These are phyloP conservation scores for Penicillium tannophilum DNA, from an alignment of 495 filamentous ascomycete species.

Conservation along the genomic window DNA sequence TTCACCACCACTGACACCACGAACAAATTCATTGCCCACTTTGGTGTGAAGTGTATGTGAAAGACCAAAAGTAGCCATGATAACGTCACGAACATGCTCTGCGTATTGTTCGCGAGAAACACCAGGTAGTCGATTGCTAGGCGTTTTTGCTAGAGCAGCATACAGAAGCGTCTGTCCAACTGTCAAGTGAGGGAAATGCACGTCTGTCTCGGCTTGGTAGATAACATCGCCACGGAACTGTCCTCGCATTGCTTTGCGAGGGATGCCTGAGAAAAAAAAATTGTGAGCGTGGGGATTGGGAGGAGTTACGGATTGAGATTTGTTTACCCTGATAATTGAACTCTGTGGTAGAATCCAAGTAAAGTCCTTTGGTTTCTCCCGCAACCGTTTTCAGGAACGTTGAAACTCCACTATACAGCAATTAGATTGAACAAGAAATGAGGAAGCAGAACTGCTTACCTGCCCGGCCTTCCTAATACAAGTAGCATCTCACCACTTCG, in stretches of 20 bases:
- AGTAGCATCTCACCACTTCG: constrained; percentile 70
- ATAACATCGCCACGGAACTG: constrained; percentile 63
- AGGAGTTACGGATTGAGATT: no score
- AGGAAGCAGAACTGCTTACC: neutral
- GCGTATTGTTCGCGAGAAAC: constrained; percentile 47
- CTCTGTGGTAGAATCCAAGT: constrained; percentile 53
- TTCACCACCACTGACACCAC: constrained; percentile 81
- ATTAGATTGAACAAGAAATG: neutral
- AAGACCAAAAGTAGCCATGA: constrained; percentile 64
- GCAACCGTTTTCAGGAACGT: constrained; percentile 70
- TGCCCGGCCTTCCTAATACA: constrained; percentile 69
- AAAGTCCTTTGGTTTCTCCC: constrained; percentile 65
- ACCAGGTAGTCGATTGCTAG: constrained; percentile 39
- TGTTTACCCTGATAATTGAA: constrained; percentile 67
- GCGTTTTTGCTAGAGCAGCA: constrained; percentile 50
- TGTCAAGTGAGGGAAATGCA: constrained; percentile 60
- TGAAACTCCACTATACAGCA: constrained; percentile 45
- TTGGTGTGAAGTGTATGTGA: constrained; percentile 73
- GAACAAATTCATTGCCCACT: constrained; percentile 77
- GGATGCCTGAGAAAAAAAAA: neutral
- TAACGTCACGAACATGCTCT: constrained; percentile 49
- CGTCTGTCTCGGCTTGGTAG: constrained; percentile 11
- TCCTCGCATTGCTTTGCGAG: constrained; percentile 32
- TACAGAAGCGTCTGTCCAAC: constrained; percentile 63
- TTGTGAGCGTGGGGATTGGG: no score